Percentiles rank a stretch among this genome's conserved stretches.
phyloP scores from a whole-genome alignment of 2,329 filamentous ascomycete genomes.

The Bimuria novae-zelandiae region DNA sequence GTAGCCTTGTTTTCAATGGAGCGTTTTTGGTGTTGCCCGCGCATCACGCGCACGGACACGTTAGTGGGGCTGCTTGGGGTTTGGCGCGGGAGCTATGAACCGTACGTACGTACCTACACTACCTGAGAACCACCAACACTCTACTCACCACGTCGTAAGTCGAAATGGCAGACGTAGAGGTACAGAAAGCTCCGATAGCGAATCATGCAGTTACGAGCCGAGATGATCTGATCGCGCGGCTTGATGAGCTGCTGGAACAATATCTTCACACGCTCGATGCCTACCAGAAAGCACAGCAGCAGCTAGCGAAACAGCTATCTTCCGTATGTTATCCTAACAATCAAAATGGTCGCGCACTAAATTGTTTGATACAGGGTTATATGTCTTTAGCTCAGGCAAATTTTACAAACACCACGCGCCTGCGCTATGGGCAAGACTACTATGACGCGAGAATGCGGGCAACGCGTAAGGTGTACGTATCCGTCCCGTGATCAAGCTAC shows the following conservation, averaged over 20 bases:
- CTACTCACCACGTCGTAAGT: not conserved
- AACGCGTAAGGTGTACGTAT: slow-evolving; percentile 52
- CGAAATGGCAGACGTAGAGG: slow-evolving; percentile 16
- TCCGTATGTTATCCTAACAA: slow-evolving; percentile 49
- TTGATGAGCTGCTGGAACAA: slow-evolving; percentile 67
- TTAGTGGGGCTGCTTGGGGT: slow-evolving; percentile 9
- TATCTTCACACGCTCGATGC: slow-evolving; percentile 70
- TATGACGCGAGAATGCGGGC: slow-evolving; percentile 78
- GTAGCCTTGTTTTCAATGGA: too few species aligned
- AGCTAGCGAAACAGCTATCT: slow-evolving; percentile 60
- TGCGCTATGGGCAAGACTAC: slow-evolving; percentile 69
- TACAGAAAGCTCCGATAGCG: not conserved
- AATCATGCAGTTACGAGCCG: slow-evolving; percentile 10
- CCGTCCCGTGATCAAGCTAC: not conserved
- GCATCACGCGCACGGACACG: too few species aligned
- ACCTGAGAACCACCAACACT: too few species aligned
- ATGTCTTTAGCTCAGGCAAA: slow-evolving; percentile 72
- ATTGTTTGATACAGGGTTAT: slow-evolving; percentile 43
- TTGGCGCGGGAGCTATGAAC: slow-evolving; percentile 5
- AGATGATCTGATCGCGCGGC: slow-evolving; percentile 45
- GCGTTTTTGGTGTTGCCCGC: too few species aligned
- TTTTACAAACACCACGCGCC: slow-evolving; percentile 67
- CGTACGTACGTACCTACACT: too few species aligned
- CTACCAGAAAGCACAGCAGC: slow-evolving; percentile 64
- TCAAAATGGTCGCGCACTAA: not conserved